Conservation (phyloP, 352 stramenopile genomes). For the Globisporangium canariense region DNA sequence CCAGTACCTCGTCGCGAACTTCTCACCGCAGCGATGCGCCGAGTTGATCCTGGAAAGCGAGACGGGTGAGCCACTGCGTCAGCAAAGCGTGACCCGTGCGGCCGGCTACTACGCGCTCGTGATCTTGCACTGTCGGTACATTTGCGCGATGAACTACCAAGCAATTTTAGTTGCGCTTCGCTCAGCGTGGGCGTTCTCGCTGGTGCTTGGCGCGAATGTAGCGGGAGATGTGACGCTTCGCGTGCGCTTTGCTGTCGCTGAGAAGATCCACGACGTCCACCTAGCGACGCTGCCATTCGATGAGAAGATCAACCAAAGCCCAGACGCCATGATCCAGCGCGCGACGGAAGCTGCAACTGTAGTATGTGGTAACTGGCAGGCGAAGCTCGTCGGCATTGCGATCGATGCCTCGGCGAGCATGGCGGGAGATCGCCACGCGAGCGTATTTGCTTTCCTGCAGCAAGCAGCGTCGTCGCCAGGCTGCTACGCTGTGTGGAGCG, state of each 20-base stretch:
- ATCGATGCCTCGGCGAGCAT: conserved; percentile 3
- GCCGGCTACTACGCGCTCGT: background rate
- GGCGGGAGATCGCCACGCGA: background rate
- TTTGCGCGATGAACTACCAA: conserved; percentile 12
- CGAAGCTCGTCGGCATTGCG: conserved; percentile 14
- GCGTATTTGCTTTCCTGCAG: conserved; percentile 1
- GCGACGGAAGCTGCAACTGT: conserved; percentile 1
- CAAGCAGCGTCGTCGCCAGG: conserved; percentile 3
- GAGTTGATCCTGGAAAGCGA: conserved; percentile 1
- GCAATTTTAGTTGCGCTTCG: background rate
- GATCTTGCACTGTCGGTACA: background rate
- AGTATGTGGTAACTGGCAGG: conserved; percentile 2
- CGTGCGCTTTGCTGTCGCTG: conserved; percentile 12
- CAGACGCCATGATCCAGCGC: conserved; percentile 3
- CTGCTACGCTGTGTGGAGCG: conserved; percentile 9
- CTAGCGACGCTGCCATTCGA: background rate
- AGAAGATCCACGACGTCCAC: conserved; percentile 9
- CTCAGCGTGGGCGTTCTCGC: conserved; percentile 12
- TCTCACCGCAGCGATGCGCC: conserved; percentile 5
- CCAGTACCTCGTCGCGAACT: conserved; percentile 3
- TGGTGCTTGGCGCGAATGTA: conserved; percentile 1
- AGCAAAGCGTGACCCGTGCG: background rate
- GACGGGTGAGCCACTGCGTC: background rate
- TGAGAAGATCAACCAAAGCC: background rate
- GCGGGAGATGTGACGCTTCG: background rate